These are phyloP conservation scores for Saccharomyces pastorianus DNA, from an alignment of 1,139 yeast genomes.

Conservation along the genomic window DNA sequence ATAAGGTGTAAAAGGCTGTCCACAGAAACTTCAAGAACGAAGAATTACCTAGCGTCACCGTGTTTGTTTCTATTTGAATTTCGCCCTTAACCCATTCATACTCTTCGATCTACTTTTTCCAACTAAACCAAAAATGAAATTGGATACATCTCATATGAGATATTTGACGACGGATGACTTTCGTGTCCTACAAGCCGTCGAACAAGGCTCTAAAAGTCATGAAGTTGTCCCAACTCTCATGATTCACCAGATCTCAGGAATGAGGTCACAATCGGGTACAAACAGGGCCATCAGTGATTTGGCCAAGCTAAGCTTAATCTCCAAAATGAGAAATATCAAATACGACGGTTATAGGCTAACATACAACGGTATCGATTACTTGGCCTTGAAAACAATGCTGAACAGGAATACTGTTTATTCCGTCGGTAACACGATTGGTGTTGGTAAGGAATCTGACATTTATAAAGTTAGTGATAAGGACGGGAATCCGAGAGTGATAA, in stretches of 20 bases:
- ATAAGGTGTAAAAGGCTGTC: no score
- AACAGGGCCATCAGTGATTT: conserved; percentile 73
- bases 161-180: conserved; percentile 86
- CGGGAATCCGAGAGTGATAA: conserved; percentile 64
- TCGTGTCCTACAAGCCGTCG: conserved; percentile 81
- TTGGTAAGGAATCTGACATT: conserved; percentile 95
- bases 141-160: conserved; percentile 89
- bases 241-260: conserved; percentile 72
- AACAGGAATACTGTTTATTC: conserved; percentile 68
- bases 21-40: no score
- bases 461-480: conserved; percentile 69
- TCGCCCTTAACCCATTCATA: no score
- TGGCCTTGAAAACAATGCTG: conserved; percentile 77
- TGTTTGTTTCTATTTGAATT: no score
- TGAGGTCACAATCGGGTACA: conserved; percentile 70
- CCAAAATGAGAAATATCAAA: conserved; percentile 73
- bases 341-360: conserved; percentile 91
- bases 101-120: no score
- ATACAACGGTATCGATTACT: conserved; percentile 82
- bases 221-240: conserved; percentile 87
- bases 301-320: conserved; percentile 74
- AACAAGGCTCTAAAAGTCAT: conserved; percentile 84
- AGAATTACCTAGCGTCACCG: no score
- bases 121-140: conserved; percentile 53
- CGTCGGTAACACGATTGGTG: conserved; percentile 85